phyloP scores from a whole-genome alignment of 225 moss, liverwort and hornwort species.

The Straminergon stramineum region DNA sequence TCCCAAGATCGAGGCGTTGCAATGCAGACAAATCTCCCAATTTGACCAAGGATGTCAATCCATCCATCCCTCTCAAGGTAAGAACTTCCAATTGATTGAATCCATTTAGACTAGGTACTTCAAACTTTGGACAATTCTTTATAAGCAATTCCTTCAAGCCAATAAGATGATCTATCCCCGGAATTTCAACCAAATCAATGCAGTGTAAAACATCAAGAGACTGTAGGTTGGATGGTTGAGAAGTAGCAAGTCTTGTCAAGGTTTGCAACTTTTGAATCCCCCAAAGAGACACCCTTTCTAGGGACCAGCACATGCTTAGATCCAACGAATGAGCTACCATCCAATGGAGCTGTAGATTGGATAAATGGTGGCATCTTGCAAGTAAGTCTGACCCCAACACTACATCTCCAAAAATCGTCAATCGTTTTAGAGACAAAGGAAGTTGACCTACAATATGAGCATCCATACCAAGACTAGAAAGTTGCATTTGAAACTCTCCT shows the following conservation, averaged over 20 bases:
- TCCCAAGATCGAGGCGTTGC: fast-evolving
- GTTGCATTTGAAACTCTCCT: too few species aligned
- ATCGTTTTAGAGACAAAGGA: neutral
- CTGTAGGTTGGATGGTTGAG: neutral
- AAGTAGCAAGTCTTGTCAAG: neutral
- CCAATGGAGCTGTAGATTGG: neutral
- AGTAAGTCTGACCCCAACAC: neutral
- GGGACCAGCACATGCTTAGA: neutral
- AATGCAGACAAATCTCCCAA: neutral
- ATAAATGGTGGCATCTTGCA: neutral
- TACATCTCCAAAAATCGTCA: neutral
- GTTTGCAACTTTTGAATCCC: neutral
- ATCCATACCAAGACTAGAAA: fast-evolving
- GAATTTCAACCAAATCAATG: neutral
- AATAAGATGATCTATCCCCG: too few species aligned
- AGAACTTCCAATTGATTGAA: neutral
- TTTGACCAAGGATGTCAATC: neutral
- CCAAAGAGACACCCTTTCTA: neutral
- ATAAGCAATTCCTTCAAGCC: fast-evolving
- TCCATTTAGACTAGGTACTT: neutral
- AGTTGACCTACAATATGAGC: neutral
- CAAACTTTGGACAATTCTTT: fast-evolving
- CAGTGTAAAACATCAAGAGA: neutral
- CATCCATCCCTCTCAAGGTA: neutral
- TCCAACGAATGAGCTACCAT: neutral